Evolutionary conservation across 441 rosid species (phyloP), one percentile per base, ranked within the genome.

Genomic region (Pelargonium citronellum): DNA sequence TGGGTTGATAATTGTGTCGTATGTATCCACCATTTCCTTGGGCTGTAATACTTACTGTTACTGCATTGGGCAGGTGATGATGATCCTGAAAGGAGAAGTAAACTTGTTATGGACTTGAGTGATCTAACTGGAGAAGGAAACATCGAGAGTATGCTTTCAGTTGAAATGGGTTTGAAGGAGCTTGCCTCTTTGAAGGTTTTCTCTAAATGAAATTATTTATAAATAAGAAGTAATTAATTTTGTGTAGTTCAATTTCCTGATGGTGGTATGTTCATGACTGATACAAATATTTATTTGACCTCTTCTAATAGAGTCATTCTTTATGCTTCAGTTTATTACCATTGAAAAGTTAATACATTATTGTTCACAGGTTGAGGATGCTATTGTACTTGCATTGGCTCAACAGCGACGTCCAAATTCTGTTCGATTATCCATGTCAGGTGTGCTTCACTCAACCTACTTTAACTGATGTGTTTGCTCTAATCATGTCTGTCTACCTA

Each of bases 81-180:
- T 64, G 84, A 86, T 76, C 82, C 78, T 65, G 96, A 88, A 82
- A 84, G 81, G 79, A 88, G 87, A 86, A 87, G 84, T 79, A 85
- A 83, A 73, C 83, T 86, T 66, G 77, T 72, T 78, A 84, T 75
- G 61, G 96, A 91, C 78, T 74, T 85, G 72, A 90, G 81, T 77
- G 99, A 91, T 81, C 84, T 95, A 70, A 91, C 87, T 30, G 96
- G 99, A 61, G 99, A 95, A 78, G 97, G 97, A 78, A 91, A 95
- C 67, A 95, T 95, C 39, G 97, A 95, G 76, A 95, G 91, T 70
- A 91, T 95, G 97, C 97, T 95, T 44, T 89, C 96, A 6, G 95
- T 95, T 77, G 99, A 95, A 89, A 91, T 91, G 97, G 99, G 96
- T 71, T 74, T 95, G 79, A 91, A 88, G 80, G 97, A 95, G 87